Evolutionary conservation across 2,329 filamentous ascomycete species (phyloP).

Genomic region (Venturia oleaginea): DNA sequence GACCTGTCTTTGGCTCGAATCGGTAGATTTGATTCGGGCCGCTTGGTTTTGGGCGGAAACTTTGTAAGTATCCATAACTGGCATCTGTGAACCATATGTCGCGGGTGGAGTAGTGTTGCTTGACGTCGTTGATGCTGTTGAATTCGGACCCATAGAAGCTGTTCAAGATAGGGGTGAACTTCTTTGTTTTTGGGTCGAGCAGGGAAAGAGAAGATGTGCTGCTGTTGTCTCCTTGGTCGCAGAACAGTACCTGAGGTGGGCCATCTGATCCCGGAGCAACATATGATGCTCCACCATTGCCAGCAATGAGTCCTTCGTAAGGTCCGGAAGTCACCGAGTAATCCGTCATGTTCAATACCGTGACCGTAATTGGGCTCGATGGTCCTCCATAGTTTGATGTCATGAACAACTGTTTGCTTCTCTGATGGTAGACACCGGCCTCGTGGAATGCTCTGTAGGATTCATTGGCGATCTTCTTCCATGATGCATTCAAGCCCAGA

Average conservation of each 20-base stretch:
- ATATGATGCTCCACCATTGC: conserved; percentile 28
- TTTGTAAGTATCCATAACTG: conserved; percentile 49
- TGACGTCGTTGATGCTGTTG: conserved; percentile 51
- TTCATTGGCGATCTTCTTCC: conserved; percentile 5
- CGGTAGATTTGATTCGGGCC: conserved; percentile 52
- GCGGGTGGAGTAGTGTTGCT: conserved; percentile 44
- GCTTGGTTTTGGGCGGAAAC: conserved; percentile 46
- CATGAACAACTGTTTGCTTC: conserved; percentile 32
- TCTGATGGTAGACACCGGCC: conserved; percentile 26
- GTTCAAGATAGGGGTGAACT: conserved; percentile 37
- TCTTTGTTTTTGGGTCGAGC: conserved; percentile 16
- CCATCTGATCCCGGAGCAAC: conserved; percentile 23
- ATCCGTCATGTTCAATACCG: conserved; percentile 16
- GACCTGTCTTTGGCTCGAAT: conserved; percentile 41
- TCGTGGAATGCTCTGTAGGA: conserved; percentile 31
- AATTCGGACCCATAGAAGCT: conserved; percentile 53
- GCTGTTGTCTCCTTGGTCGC: conserved; percentile 27
- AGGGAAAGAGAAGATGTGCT: conserved; percentile 15
- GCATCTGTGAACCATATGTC: conserved; percentile 58
- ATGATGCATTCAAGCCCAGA: conserved; percentile 5
- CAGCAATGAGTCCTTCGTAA: conserved; percentile 9
- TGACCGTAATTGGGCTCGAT: conserved; percentile 21
- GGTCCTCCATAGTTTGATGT: conserved; percentile 29
- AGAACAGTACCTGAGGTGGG: conserved; percentile 23
- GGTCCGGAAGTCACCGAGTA: conserved; percentile 21